A percentile compares a stretch with the other conserved stretches of the same genome.
These are phyloP conservation scores for Xylaria sp. DNA, from an alignment of 495 filamentous ascomycete genomes.

Conservation along the genomic window DNA sequence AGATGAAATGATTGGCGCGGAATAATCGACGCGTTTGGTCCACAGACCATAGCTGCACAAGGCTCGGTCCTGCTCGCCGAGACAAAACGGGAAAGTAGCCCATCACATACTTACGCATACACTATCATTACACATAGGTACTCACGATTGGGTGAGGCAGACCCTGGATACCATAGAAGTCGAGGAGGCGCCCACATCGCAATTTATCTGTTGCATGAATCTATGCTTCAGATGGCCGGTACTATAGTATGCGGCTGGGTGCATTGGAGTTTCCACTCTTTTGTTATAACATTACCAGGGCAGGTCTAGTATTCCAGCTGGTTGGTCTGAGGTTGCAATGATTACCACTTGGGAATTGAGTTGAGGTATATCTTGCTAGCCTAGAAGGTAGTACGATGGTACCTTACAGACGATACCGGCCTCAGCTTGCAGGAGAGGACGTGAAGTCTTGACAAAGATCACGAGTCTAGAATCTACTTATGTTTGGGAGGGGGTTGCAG, in stretches of 20 bases:
- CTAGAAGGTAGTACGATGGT: neutral
- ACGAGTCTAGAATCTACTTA: slow-evolving; percentile 1
- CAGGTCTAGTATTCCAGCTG: slow-evolving; percentile 1
- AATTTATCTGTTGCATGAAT: slow-evolving; percentile 4
- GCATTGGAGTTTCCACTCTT: slow-evolving; percentile 2
- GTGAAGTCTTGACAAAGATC: neutral
- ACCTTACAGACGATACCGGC: slow-evolving; percentile 9
- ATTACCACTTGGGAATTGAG: neutral
- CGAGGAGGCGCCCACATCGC: neutral
- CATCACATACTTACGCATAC: neutral
- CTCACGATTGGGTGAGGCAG: slow-evolving; percentile 10
- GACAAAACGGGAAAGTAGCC: slow-evolving; percentile 28
- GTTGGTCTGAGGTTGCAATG: neutral
- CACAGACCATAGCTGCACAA: slow-evolving; percentile 23
- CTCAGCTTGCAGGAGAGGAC: neutral
- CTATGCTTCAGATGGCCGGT: neutral
- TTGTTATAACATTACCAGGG: neutral
- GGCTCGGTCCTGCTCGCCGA: slow-evolving; percentile 28
- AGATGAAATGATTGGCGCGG: slow-evolving; percentile 28
- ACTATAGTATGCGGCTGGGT: slow-evolving; percentile 6
- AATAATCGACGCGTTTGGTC: slow-evolving; percentile 20
- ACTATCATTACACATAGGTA: neutral
- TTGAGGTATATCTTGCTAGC: neutral
- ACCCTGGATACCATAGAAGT: slow-evolving; percentile 2
- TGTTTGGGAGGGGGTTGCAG: neutral